Conservation (phyloP, 257 asterid species). For the Mitragyna speciosa region DNA sequence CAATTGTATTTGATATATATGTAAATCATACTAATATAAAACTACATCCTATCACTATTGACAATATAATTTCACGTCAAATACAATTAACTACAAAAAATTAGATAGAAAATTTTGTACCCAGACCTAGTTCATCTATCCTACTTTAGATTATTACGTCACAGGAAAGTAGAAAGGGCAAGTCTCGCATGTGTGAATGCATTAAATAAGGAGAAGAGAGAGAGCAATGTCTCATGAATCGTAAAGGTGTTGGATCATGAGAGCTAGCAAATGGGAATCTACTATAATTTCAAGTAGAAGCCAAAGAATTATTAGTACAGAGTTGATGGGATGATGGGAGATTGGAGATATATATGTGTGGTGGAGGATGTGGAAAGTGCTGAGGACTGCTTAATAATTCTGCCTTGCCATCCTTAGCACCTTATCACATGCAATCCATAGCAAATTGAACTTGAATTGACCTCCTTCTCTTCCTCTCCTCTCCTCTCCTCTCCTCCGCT, state of each 20-base stretch:
- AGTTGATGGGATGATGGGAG: background rate
- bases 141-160: no score
- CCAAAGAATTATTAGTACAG: background rate
- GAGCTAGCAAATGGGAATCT: background rate
- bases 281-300: background rate
- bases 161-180: no score
- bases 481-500: no score
- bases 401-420: background rate
- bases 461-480: background rate
- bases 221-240: background rate
- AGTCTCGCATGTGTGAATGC: no score
- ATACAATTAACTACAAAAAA: no score
- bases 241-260: background rate
- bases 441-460: constrained; percentile 11
- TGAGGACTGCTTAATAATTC: background rate
- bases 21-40: no score
- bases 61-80: no score
- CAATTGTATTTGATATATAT: no score
- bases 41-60: no score
- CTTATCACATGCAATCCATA: constrained; percentile 19
- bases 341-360: background rate
- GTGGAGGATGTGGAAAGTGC: constrained; percentile 4
- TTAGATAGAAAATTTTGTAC: no score
- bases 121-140: no score
- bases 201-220: background rate